phyloP scores from a whole-genome alignment of 805 yeast genomes.

The Zygosaccharomyces rouxii region DNA sequence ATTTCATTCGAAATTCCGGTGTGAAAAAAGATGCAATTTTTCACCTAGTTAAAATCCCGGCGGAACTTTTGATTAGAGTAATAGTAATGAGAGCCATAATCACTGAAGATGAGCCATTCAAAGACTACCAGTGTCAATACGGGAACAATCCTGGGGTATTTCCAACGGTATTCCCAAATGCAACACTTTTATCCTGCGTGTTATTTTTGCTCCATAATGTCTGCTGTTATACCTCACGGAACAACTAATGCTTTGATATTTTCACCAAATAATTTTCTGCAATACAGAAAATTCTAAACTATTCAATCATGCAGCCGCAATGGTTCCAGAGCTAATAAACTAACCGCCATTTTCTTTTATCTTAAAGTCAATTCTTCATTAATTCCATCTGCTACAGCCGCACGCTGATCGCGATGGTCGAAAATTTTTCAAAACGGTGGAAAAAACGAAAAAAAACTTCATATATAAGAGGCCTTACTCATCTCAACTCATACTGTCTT shows the following conservation, averaged over 20 bases:
- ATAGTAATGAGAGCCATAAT: not conserved
- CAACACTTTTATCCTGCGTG: not conserved
- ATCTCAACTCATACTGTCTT: too few relatives aligned
- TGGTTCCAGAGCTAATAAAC: not conserved
- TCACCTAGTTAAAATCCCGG: not conserved
- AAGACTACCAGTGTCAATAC: too few relatives aligned
- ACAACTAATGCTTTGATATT: not conserved
- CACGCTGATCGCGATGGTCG: slow-evolving; percentile 2
- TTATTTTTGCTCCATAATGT: not conserved
- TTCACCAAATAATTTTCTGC: not conserved
- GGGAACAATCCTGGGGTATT: too few relatives aligned
- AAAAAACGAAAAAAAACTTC: slow-evolving; percentile 3
- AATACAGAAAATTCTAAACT: not conserved
- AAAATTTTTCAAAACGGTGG: slow-evolving; percentile 3
- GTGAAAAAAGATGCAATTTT: slow-evolving; percentile 10
- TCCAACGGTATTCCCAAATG: too few relatives aligned
- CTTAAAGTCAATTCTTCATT: not conserved
- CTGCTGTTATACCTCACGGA: not conserved
- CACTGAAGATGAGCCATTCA: not conserved
- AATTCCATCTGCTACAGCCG: not conserved
- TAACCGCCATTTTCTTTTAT: not conserved
- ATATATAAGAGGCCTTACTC: slow-evolving; percentile 5
- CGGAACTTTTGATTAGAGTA: not conserved
- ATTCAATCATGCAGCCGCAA: not conserved
- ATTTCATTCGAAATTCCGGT: slow-evolving; percentile 11